Evolutionary conservation across 2,329 filamentous ascomycete genomes (phyloP).

Genomic region (Fusarium odoratissimum): DNA sequence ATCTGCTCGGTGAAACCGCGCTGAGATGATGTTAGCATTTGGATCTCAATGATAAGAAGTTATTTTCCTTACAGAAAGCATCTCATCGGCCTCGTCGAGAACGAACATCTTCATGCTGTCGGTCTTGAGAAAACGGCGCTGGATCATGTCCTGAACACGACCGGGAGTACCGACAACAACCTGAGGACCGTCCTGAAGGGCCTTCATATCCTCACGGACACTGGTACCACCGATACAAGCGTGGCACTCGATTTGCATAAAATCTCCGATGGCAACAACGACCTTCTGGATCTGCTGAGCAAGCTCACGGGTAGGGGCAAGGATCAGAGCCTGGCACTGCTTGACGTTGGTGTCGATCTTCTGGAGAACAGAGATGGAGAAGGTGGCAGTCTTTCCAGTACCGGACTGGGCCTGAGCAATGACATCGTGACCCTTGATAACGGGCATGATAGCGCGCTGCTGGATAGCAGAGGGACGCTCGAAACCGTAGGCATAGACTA

Average conservation of each 20-base stretch:
- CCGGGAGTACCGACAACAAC: constrained; percentile 98
- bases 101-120: constrained; percentile 99
- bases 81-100: constrained; percentile 98
- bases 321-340: constrained; percentile 97
- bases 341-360: constrained; percentile 97
- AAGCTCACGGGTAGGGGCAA: constrained; percentile 97
- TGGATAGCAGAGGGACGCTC: constrained; percentile 99
- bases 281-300: constrained; percentile 99
- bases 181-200: constrained; percentile 94
- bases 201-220: constrained; percentile 98
- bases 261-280: constrained; percentile 97
- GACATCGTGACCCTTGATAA: constrained; percentile 99
- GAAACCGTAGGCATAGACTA: constrained; percentile 99
- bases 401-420: constrained; percentile 99
- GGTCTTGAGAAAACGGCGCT: constrained; percentile 96
- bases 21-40: constrained; percentile 59
- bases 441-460: constrained; percentile 99
- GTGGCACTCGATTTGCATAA: constrained; percentile 99
- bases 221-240: constrained; percentile 99
- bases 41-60: background rate
- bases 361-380: constrained; percentile 99
- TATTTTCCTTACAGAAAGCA: constrained; percentile 80
- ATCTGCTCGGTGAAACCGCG: constrained; percentile 99
- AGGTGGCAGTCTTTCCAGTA: constrained; percentile 99
- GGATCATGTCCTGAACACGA: constrained; percentile 99